A percentile compares a stretch with the other conserved stretches of the same genome.
These are phyloP conservation scores for Kwoniella pini DNA, from an alignment of 768 basidiomycete species.

Conservation along the genomic window DNA sequence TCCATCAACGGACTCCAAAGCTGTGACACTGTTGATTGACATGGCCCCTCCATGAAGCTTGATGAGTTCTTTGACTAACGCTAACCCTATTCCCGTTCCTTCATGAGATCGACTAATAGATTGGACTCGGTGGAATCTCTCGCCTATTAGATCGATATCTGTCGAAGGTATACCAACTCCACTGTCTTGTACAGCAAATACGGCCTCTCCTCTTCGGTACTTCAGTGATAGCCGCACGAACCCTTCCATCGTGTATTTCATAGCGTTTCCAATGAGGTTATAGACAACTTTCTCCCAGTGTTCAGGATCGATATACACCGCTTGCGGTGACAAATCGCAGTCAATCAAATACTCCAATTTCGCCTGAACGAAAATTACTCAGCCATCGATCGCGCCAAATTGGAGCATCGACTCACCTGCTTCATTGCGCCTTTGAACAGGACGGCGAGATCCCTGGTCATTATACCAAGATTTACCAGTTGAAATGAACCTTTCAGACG, in stretches of 20 bases:
- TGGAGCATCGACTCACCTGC: slow-evolving; percentile 30
- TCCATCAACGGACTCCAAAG: slow-evolving; percentile 43
- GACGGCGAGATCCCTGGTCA: slow-evolving; percentile 53
- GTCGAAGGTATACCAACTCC: slow-evolving; percentile 56
- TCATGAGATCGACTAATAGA: slow-evolving; percentile 54
- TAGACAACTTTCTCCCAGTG: slow-evolving; percentile 55
- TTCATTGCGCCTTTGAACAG: slow-evolving; percentile 55
- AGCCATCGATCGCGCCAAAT: background rate
- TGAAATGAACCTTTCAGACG: slow-evolving; percentile 50
- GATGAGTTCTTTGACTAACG: slow-evolving; percentile 55
- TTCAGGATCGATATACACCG: slow-evolving; percentile 53
- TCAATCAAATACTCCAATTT: slow-evolving; percentile 46
- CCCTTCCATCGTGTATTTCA: slow-evolving; percentile 50
- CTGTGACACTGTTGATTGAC: slow-evolving; percentile 48
- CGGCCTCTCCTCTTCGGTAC: slow-evolving; percentile 35
- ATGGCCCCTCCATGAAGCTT: slow-evolving; percentile 55
- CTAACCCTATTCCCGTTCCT: slow-evolving; percentile 56
- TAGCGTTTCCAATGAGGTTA: slow-evolving; percentile 55
- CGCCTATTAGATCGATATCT: slow-evolving; percentile 53
- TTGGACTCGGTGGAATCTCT: slow-evolving; percentile 56
- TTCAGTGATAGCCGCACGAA: slow-evolving; percentile 44
- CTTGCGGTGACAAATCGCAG: slow-evolving; percentile 35
- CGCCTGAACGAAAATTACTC: slow-evolving; percentile 6
- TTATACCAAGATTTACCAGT: slow-evolving; percentile 47
- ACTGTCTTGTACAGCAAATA: slow-evolving; percentile 52